Percentiles rank a stretch among this genome's conserved stretches.
Conservation (phyloP, 106 monocot species). For the Acorus calamus region DNA sequence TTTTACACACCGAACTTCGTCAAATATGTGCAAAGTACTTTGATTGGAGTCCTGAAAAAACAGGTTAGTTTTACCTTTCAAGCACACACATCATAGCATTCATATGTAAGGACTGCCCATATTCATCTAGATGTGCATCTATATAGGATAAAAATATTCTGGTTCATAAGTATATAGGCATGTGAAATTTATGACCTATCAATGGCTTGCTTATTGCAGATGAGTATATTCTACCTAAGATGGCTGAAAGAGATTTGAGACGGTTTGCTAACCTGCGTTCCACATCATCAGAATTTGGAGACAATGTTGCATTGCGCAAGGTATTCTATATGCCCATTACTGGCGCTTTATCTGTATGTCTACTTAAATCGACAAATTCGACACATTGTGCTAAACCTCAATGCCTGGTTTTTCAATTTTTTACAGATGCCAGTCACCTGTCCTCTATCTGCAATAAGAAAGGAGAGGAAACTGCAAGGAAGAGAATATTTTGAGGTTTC, state of each 20-base stretch:
- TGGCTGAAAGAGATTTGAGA: conserved; percentile 81
- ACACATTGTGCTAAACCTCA: no score
- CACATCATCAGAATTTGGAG: conserved; percentile 37
- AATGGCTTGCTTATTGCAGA: conserved; percentile 21
- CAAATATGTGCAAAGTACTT: conserved; percentile 52
- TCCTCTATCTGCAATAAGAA: conserved; percentile 59
- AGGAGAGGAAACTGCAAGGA: conserved; percentile 61
- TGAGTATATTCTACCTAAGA: conserved; percentile 86
- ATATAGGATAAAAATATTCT: no score
- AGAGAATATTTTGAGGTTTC: conserved; percentile 67
- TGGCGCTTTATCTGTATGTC: no score
- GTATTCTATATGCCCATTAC: conserved; percentile 2
- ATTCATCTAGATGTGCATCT: no score
- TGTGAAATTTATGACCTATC: no score
- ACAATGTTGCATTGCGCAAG: conserved; percentile 28
- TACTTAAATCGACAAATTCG: no score
- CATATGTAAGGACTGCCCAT: no score
- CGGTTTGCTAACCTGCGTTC: conserved; percentile 62
- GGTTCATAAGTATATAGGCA: no score
- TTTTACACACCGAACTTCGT: conserved; percentile 49
- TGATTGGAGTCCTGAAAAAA: conserved; percentile 66
- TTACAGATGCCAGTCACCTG: conserved; percentile 66
- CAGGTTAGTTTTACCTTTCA: conserved; percentile 25
- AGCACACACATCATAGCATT: no score
- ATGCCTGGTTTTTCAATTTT: not conserved